phyloP scores from a whole-genome alignment of 495 filamentous ascomycete genomes.

The Niebla homalea region DNA sequence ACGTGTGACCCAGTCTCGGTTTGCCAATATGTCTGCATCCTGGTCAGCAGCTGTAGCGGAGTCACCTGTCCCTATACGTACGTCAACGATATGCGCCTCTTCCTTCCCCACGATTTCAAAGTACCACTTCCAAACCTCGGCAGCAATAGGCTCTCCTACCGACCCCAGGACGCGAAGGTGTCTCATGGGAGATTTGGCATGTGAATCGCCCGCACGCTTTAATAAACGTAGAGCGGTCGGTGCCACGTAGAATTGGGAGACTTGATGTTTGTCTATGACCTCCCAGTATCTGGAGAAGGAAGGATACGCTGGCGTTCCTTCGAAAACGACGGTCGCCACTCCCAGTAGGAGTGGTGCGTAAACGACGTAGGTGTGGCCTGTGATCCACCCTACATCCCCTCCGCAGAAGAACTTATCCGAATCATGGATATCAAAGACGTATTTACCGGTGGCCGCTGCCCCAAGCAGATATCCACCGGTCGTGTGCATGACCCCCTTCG shows the following conservation, averaged over 20 bases:
- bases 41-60: background rate
- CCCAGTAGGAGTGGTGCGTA: conserved; percentile 90
- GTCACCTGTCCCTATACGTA: conserved; percentile 34
- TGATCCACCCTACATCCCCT: conserved; percentile 98
- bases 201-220: conserved; percentile 87
- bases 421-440: conserved; percentile 96
- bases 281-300: conserved; percentile 99
- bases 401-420: conserved; percentile 92
- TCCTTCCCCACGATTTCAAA: conserved; percentile 90
- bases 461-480: conserved; percentile 90
- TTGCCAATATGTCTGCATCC: conserved; percentile 95
- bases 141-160: conserved; percentile 97
- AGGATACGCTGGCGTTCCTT: conserved; percentile 94
- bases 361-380: conserved; percentile 97
- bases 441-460: conserved; percentile 88
- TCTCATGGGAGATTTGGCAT: conserved; percentile 81
- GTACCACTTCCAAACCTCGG: conserved; percentile 99
- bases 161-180: conserved; percentile 81
- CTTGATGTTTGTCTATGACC: conserved; percentile 84
- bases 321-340: conserved; percentile 93
- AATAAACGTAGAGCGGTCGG: conserved; percentile 85
- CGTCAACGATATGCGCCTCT: conserved; percentile 87
- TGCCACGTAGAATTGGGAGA: conserved; percentile 98
- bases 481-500: conserved; percentile 98
- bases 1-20: conserved; percentile 97